Conservation (phyloP, 345 rosid species). For the Melaleuca alternifolia region DNA sequence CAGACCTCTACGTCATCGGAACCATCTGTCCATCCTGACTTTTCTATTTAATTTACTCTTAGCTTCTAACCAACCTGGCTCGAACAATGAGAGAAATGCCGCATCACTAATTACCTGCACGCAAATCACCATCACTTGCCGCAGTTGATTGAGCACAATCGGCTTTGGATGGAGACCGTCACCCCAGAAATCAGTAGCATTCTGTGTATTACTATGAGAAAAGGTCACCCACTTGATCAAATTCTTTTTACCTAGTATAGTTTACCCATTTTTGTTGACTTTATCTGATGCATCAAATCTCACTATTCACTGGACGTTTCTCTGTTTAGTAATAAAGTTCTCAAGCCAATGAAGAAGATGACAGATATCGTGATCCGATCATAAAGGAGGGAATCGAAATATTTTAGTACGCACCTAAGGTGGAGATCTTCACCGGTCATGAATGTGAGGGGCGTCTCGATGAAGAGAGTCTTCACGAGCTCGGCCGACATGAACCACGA, state of each 20-base stretch:
- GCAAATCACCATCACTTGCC: background rate
- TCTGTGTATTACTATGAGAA: background rate
- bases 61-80: background rate
- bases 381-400: background rate
- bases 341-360: background rate
- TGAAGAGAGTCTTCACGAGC: conserved; percentile 80
- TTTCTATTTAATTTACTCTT: background rate
- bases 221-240: background rate
- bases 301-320: background rate
- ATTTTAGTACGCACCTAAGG: conserved; percentile 42
- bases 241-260: background rate
- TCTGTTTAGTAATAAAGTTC: background rate
- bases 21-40: background rate
- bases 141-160: background rate
- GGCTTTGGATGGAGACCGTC: background rate
- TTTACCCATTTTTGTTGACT: background rate
- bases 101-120: no score
- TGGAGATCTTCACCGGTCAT: conserved; percentile 97
- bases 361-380: background rate
- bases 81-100: background rate
- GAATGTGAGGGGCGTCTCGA: conserved; percentile 86
- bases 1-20: background rate
- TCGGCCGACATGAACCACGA: conserved; percentile 95
- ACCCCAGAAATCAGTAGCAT: background rate
- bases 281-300: background rate